Percentiles rank a stretch among this genome's conserved stretches.
phyloP scores from a whole-genome alignment of 495 filamentous ascomycete species.

The Aspergillus asperescens region DNA sequence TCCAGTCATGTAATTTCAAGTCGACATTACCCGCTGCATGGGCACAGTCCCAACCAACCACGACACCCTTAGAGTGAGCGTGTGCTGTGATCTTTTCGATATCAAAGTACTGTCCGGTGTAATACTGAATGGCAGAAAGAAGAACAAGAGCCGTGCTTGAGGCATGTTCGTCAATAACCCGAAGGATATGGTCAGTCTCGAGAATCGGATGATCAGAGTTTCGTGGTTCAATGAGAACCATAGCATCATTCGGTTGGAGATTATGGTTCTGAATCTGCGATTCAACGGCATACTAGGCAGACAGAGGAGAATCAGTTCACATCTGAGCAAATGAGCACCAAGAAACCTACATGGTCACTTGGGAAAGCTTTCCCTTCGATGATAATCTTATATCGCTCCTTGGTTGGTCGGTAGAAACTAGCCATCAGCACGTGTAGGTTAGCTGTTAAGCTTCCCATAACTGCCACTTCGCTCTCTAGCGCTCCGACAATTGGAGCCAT shows the following conservation, averaged over 20 bases:
- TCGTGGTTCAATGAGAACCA: slow-evolving; percentile 70
- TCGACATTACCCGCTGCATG: slow-evolving; percentile 92
- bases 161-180: slow-evolving; percentile 71
- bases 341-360: slow-evolving; percentile 67
- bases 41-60: slow-evolving; percentile 91
- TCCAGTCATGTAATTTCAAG: slow-evolving; percentile 80
- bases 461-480: slow-evolving; percentile 68
- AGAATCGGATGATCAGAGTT: slow-evolving; percentile 47
- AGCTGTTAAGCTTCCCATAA: slow-evolving; percentile 90
- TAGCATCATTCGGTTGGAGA: slow-evolving; percentile 59
- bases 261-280: slow-evolving; percentile 80
- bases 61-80: slow-evolving; percentile 69
- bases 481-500: slow-evolving; percentile 89
- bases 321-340: not conserved
- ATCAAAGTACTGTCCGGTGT: slow-evolving; percentile 88
- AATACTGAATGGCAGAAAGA: slow-evolving; percentile 90
- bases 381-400: slow-evolving; percentile 79
- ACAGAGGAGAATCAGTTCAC: not conserved
- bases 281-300: slow-evolving; percentile 75
- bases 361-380: slow-evolving; percentile 93
- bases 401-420: slow-evolving; percentile 79
- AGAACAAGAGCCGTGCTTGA: slow-evolving; percentile 71
- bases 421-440: slow-evolving; percentile 90
- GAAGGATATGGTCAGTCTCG: slow-evolving; percentile 67
- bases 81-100: slow-evolving; percentile 77